Evolutionary conservation across 768 basidiomycete species (phyloP), one percentile per base, ranked within the genome.

Genomic region (Phylloporus rhodoxanthus): DNA sequence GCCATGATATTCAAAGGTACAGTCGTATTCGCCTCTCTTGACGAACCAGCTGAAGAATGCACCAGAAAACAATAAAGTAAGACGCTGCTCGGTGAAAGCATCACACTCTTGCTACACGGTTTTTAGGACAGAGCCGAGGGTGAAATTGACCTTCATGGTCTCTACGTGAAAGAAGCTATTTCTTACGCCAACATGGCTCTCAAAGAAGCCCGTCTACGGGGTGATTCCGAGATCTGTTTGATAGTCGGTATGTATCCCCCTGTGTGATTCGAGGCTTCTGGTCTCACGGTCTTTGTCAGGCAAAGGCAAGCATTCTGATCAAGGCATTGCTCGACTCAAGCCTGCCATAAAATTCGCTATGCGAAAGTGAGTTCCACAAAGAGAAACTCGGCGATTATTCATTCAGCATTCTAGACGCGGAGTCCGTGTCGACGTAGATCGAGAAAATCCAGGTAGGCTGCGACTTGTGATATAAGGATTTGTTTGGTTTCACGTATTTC

Each of bases 121-220:
- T 47, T 44, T 29, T 57, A 84, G 79, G 79, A 85, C 54, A 84
- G 79, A 39, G 65, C 75, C 48, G 73, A 76, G 2, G 82, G 82
- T 2, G 84, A 91, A 65, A 72, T 96, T 41, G 95, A 97, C 68
- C 71, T 97, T 36, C 94, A 97, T 65, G 91, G 91, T 7, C 74
- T 97, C 4, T 94, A 86, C 65, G 92, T 95, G 50, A 90, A 90
- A 61, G 95, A 98, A 68, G 91, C 92, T 14, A 82, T 95, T 45
- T 66, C 75, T 34, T 77, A 77, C 50, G 81, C 87, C 0, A 86
- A 96, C 59, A 57, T 66, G 15, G 86, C 88, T 9, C 77, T 96
- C 33, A 61, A 77, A 55, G 65, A 76, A 21, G 91, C 87, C 11
- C 81, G 82, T 47, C 66, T 57, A 29, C 69, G 76, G 23, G 87